These are phyloP conservation scores for Plantago lanceolata DNA, from an alignment of 305 asterid species.

Conservation along the genomic window DNA sequence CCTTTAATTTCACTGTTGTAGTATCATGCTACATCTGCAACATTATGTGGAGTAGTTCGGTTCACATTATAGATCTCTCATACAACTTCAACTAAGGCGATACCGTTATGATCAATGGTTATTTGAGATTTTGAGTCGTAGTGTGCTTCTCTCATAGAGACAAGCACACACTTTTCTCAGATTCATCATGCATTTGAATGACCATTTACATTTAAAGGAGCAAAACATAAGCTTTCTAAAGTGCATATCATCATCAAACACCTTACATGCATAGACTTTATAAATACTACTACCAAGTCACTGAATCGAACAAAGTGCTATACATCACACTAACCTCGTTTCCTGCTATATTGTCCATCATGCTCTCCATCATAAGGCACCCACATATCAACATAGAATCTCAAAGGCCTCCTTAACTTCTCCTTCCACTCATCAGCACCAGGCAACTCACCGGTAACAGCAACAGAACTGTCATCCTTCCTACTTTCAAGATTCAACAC, in stretches of 20 bases:
- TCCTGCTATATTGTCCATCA: not conserved
- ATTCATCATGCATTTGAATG: too few species aligned
- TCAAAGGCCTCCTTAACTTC: slow-evolving; percentile 51
- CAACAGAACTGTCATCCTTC: slow-evolving; percentile 71
- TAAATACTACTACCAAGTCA: not conserved
- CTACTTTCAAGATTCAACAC: slow-evolving; percentile 53
- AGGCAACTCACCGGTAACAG: slow-evolving; percentile 66
- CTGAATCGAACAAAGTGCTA: too few species aligned
- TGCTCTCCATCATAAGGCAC: slow-evolving; percentile 24
- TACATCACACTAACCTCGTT: too few species aligned
- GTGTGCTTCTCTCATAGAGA: too few species aligned
- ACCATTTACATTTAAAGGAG: not conserved
- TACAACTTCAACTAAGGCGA: too few species aligned
- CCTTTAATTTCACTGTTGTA: too few species aligned
- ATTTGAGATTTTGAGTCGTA: too few species aligned
- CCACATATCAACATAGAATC: slow-evolving; percentile 68
- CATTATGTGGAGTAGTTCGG: too few species aligned
- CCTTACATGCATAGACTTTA: slow-evolving; percentile 23
- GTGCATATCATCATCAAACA: slow-evolving; percentile 30
- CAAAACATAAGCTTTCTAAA: not conserved
- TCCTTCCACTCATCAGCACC: slow-evolving; percentile 50
- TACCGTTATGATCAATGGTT: too few species aligned
- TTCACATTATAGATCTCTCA: too few species aligned
- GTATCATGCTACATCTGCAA: too few species aligned
- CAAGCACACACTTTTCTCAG: too few species aligned